These are phyloP conservation scores for Exophiala sideris DNA, from an alignment of 2,329 filamentous ascomycete species.

Conservation along the genomic window DNA sequence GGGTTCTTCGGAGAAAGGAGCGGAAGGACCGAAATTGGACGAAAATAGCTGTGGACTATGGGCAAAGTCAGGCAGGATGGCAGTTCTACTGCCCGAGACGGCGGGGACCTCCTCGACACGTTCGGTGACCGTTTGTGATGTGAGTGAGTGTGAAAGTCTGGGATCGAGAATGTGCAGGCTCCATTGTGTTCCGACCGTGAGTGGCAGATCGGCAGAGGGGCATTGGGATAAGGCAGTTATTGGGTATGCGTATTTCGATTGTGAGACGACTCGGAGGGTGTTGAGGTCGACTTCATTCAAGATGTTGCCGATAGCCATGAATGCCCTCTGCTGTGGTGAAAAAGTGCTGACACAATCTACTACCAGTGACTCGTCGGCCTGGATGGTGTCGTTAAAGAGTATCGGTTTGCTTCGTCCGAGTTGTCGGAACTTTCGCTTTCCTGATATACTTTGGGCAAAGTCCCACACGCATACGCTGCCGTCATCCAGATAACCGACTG, in stretches of 20 bases:
- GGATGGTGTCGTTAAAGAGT: constrained; percentile 49
- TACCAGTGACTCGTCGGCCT: constrained; percentile 50
- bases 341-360: constrained; percentile 83
- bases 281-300: constrained; percentile 79
- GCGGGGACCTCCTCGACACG: constrained; percentile 52
- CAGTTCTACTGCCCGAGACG: constrained; percentile 11
- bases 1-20: constrained; percentile 6
- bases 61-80: constrained; percentile 16
- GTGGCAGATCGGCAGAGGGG: constrained; percentile 61
- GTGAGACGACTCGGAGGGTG: constrained; percentile 66
- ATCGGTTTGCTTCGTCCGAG: constrained; percentile 63
- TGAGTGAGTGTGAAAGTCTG: constrained; percentile 41
- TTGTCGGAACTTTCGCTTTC: constrained; percentile 58
- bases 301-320: constrained; percentile 73
- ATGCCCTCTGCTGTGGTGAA: constrained; percentile 63
- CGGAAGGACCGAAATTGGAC: constrained; percentile 4
- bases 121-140: constrained; percentile 35
- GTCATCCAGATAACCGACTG: constrained; percentile 68
- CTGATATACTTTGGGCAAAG: constrained; percentile 52
- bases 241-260: constrained; percentile 72
- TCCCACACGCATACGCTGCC: constrained; percentile 89
- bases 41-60: constrained; percentile 4
- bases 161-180: constrained; percentile 82
- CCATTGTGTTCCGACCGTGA: constrained; percentile 79
- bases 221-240: constrained; percentile 76